Conservation (phyloP, 768 basidiomycete species). For the Mycena latifolia region DNA sequence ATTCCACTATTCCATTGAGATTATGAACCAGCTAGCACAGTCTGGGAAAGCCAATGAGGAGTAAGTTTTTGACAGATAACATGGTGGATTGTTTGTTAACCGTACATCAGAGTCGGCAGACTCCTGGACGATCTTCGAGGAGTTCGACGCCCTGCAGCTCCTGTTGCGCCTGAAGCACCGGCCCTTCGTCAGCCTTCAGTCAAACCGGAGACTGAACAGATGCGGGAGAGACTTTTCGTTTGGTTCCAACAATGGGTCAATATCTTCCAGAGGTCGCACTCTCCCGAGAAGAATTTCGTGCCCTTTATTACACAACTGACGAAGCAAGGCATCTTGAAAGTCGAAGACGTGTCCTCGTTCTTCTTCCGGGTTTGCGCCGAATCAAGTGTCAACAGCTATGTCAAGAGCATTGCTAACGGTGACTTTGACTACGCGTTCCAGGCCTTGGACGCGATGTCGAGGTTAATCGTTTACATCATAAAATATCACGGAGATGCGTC, state of each 20-base stretch:
- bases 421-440: constrained; percentile 88
- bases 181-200: constrained; percentile 60
- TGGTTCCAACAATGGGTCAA: constrained; percentile 97
- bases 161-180: constrained; percentile 51
- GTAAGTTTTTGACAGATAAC: constrained; percentile 58
- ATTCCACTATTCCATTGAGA: constrained; percentile 84
- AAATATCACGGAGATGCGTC: constrained; percentile 99
- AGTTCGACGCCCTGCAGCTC: constrained; percentile 62
- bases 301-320: constrained; percentile 97
- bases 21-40: constrained; percentile 80
- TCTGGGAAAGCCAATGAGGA: constrained; percentile 86
- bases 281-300: constrained; percentile 95
- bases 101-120: constrained; percentile 64
- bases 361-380: constrained; percentile 99
- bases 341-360: constrained; percentile 95
- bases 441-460: constrained; percentile 94
- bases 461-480: constrained; percentile 97
- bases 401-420: constrained; percentile 78
- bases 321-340: constrained; percentile 95
- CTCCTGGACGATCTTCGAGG: constrained; percentile 89
- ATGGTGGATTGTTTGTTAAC: constrained; percentile 22
- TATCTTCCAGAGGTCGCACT: constrained; percentile 91
- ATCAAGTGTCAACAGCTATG: constrained; percentile 90
- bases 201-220: constrained; percentile 80
- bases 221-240: constrained; percentile 79